Percentiles rank a stretch among this genome's conserved stretches.
Conservation (phyloP, 2,329 filamentous ascomycete genomes). For the Diaporthe sp. region DNA sequence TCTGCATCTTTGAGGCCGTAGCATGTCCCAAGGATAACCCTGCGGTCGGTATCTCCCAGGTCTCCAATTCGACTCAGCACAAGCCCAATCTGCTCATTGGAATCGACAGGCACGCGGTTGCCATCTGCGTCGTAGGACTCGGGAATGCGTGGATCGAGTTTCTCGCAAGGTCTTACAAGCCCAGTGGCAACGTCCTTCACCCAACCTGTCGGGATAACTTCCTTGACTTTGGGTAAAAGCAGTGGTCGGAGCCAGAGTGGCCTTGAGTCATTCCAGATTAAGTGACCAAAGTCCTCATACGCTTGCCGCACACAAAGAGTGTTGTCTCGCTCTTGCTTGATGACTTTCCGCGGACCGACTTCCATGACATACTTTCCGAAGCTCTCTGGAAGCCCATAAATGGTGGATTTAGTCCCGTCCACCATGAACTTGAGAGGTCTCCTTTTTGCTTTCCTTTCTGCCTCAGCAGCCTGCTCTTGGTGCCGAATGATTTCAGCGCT, state of each 20-base stretch:
- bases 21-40: neutral
- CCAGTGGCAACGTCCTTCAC: neutral
- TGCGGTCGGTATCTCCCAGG: no score
- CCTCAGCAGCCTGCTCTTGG: neutral
- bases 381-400: neutral
- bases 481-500: neutral
- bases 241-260: neutral
- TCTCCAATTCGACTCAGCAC: neutral
- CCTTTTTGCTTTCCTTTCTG: neutral
- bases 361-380: neutral
- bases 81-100: neutral
- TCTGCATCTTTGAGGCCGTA: neutral
- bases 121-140: neutral
- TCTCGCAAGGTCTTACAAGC: neutral
- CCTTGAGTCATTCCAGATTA: neutral
- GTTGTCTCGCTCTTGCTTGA: neutral
- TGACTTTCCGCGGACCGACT: neutral
- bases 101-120: neutral
- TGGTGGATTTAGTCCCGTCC: neutral
- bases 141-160: neutral
- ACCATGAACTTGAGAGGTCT: neutral
- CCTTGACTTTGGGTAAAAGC: neutral
- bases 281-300: no score
- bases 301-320: neutral
- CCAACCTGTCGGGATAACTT: neutral